Percentiles rank a stretch among this genome's conserved stretches.
Evolutionary conservation across 2,329 filamentous ascomycete genomes (phyloP).

Genomic region (Penicillium sp.): DNA sequence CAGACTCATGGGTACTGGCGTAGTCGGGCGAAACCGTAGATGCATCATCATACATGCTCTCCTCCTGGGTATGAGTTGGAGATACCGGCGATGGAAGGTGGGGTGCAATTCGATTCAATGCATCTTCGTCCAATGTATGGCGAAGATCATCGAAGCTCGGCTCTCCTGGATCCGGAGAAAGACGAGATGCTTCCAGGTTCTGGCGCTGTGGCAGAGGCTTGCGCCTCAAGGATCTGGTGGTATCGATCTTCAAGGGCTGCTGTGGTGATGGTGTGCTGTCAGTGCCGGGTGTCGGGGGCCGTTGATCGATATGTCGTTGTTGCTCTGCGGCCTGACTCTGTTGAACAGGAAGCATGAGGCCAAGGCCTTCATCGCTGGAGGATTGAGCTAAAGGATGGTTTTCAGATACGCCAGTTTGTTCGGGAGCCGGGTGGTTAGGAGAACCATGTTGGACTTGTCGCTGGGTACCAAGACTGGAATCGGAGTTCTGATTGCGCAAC

Average conservation of each 20-base stretch:
- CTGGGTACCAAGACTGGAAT: conserved; percentile 10
- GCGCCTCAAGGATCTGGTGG: conserved; percentile 52
- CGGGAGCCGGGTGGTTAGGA: neutral
- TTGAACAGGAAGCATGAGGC: conserved; percentile 33
- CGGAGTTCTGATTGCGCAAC: conserved; percentile 39
- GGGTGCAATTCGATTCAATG: conserved; percentile 54
- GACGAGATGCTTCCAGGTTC: conserved; percentile 20
- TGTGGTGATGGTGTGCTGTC: conserved; percentile 16
- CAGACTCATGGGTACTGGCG: conserved; percentile 69
- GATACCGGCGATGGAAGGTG: conserved; percentile 33
- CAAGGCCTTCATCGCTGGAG: conserved; percentile 22
- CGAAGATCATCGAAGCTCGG: conserved; percentile 47
- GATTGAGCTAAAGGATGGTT: conserved; percentile 7
- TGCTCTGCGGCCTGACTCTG: conserved; percentile 14
- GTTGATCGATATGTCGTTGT: conserved; percentile 11
- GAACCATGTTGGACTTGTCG: conserved; percentile 6
- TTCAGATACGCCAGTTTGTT: neutral
- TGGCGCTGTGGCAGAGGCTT: conserved; percentile 57
- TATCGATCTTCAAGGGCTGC: conserved; percentile 37
- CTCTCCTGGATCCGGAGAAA: conserved; percentile 32
- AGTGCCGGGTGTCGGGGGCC: conserved; percentile 16
- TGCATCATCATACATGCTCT: conserved; percentile 56
- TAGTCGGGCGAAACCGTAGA: conserved; percentile 75
- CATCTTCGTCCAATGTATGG: conserved; percentile 52
- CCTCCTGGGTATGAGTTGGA: conserved; percentile 37